Evolutionary conservation across 331 rosid genomes (phyloP), one percentile per base, ranked within the genome.

Genomic region (Stylosanthes scabra): DNA sequence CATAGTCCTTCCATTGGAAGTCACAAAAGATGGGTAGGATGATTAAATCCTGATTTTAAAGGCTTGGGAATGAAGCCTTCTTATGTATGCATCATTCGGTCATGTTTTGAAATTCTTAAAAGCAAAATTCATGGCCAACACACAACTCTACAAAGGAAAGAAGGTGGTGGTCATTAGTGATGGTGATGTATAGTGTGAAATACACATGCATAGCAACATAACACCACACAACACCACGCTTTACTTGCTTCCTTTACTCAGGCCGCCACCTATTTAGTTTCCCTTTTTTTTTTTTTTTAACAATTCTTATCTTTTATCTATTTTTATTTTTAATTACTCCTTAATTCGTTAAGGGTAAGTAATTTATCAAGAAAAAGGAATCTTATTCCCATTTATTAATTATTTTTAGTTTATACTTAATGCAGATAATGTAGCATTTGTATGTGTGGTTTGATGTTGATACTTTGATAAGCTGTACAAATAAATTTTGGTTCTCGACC

Each of bases 11-110:
- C 25, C 74, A 71, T 80, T 68, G 73, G 71, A 62, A 61, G 77
- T 68, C 60, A 25, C 63, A 51, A 62, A 67, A 52, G 63, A 52
- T 25, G 75, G 60, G 52, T 70, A 29, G 75, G 45, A 14, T 59
- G 14, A 44, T 66, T 46, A 14, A 44, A 59, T 46, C 39, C 54
- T 74, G 8, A 64, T 74, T 80, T 58, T 68, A 6, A 60, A 74
- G 55, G 61, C 8, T 70, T 79, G 52, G 16, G 16, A 70, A 73
- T 71, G 72, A 74, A 74, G 67, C 71, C 34, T 73, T 51, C 44
- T 65, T 11, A 59, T 72, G 74, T 14, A 14, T 34, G 4, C 39
- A 34, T 50, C 3, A 63, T 44, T 66, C 7, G 61, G 64, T 47
- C 39, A 25, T 39, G 49, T 39, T 47, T 60, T 34, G 12, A 52